Evolutionary conservation across 352 stramenopile genomes (phyloP).

Genomic region (Globisporangium solare): DNA sequence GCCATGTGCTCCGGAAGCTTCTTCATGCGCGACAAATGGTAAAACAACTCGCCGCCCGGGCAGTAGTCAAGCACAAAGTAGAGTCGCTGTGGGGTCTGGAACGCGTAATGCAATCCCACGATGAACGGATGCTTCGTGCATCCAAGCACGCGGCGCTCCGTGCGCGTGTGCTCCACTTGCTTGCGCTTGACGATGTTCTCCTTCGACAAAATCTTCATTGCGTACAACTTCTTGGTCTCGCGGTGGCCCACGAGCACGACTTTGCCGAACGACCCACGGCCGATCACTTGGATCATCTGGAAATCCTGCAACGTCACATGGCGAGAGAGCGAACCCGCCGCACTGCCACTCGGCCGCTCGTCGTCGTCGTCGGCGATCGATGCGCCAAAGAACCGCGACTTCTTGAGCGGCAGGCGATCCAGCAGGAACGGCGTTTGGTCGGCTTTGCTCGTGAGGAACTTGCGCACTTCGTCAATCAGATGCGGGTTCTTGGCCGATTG

Average conservation of each 20-base stretch:
- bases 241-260: slow-evolving; percentile 84
- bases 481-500: slow-evolving; percentile 72
- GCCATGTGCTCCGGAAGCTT: slow-evolving; percentile 86
- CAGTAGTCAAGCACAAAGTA: slow-evolving; percentile 97
- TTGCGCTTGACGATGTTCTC: slow-evolving; percentile 87
- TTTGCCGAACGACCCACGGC: slow-evolving; percentile 91
- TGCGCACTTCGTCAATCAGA: slow-evolving; percentile 67
- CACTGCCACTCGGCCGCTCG: slow-evolving; percentile 16
- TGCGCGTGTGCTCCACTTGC: slow-evolving; percentile 87
- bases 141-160: slow-evolving; percentile 79
- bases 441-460: slow-evolving; percentile 78
- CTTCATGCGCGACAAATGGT: slow-evolving; percentile 85
- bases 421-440: slow-evolving; percentile 77
- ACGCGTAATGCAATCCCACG: slow-evolving; percentile 83
- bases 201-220: slow-evolving; percentile 92
- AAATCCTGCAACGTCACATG: slow-evolving; percentile 68
- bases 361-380: slow-evolving; percentile 56
- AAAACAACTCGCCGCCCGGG: slow-evolving; percentile 85
- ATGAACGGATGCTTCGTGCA: slow-evolving; percentile 87
- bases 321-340: slow-evolving; percentile 22
- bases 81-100: slow-evolving; percentile 87
- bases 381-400: slow-evolving; percentile 65
- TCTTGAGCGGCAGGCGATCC: slow-evolving; percentile 53
- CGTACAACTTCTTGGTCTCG: slow-evolving; percentile 84
- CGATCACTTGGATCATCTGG: slow-evolving; percentile 87